Base-by-base conservation (phyloP, 192 early-diverging fungal genomes). In the Geosiphon pyriformis region DNA sequence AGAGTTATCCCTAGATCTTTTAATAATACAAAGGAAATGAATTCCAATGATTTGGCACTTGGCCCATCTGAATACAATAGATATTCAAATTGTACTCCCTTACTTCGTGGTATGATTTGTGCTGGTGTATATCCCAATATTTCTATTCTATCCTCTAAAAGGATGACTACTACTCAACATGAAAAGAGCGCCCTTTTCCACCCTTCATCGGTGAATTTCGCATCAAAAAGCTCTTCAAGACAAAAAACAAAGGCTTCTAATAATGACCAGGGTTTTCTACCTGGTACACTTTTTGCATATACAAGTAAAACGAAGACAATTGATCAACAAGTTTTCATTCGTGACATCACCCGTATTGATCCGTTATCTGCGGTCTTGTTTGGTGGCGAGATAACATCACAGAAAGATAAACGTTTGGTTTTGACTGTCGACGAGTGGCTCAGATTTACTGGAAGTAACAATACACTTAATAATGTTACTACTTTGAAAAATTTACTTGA, bases 81-180 rank as follows among this genome's bases (percentile, higher is more conserved):
- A 7, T 83, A 91, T 67, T 72, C 87, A 11, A 72, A 80, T 1
- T 77, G 83, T 23, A 75, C 70, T 25, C 78, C 80, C 34, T 69
- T 97, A 17, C 70, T 95, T 32, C 87, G 89, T 30, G 82, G 85
- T 17, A 80, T 90, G 29, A 63, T 97, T 18, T 82, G 89, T 59
- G 93, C 92, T 8, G 95, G 93, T 2, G 74, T 95, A 47, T 93
- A 89, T 68, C 93, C 93, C 0, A 91, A 93, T 46, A 56, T 78
- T 22, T 74, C 76, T 27, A 52, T 70, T 55, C 74, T 74, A 57
- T 70, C 73, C 2, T 68, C 70, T 56, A 78, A 78, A 32, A 74
- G 74, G 56, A 72, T 70, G 22, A 66, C 67, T 59, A 53, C 70
- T 26, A 78, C 76, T 11, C 69, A 73, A 1, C 72, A 78, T 27